Base-by-base conservation (phyloP, 2,329 filamentous ascomycete species). In the Sporothrix pseudoabietina region DNA sequence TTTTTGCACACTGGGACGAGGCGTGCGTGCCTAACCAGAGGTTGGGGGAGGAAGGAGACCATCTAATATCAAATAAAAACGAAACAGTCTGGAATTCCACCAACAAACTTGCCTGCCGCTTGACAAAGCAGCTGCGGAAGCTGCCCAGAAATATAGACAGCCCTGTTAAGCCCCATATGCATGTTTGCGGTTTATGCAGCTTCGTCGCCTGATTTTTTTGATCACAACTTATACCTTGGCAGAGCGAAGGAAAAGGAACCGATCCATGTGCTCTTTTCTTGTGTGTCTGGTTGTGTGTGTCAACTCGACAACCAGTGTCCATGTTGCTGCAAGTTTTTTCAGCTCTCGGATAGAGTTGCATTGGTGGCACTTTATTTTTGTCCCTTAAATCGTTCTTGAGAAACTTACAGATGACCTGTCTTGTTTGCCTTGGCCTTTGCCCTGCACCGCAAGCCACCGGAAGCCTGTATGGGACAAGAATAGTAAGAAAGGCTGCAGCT, bases 321-420 rank as follows among this genome's bases (percentile, higher is more conserved):
- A 7, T n/a, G 7, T 14, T 30, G 16, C 16, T 7, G 14, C 16
- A 19, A 26, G 19, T 14, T 14, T 41, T n/a, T 61, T 39, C 30
- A 63, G 57, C 57, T 41, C 3, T 65, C 35, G n/a, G 39, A 39
- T 47, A 47, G 22, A 66, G 39, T 14, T 44, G 61, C 61, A 47
- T 66, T 44, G 39, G 10, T 39, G 39, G 39, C 39, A 30, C 61
- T 47, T 14, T 41, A 41, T 16, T 66, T 41, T 66, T 22, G 61
- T 26, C n/a, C n/a, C 39, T 66, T 32, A 14, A 66, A 47, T 47
- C 39, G 22, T 14, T 14, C 6, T 6, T 3, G n/a, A 16, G 41
- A 65, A 65, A 65, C 22, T n/a, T 22, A 44, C 39, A 65, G 39
- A 44, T 65, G 35, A 65, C 26, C n/a, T 44, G 59, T 65, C 59